Evolutionary conservation across 208 protist species (phyloP).

Genomic region (Trypanosomatidae sp.): DNA sequence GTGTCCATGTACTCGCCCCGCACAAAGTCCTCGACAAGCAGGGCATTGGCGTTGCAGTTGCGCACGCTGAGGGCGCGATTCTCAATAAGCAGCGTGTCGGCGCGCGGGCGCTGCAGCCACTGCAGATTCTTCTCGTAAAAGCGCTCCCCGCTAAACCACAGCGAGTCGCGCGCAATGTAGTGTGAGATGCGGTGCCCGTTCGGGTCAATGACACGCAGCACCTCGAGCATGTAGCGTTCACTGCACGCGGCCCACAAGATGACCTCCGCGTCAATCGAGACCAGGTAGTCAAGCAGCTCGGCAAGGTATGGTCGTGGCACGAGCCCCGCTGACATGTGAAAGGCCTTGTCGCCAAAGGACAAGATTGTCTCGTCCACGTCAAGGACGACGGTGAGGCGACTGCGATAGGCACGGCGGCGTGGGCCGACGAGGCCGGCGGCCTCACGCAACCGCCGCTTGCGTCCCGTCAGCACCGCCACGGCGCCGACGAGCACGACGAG

Average conservation of each 20-base stretch:
- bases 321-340: conserved; percentile 70
- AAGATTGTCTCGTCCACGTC: conserved; percentile 86
- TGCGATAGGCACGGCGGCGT: conserved; percentile 67
- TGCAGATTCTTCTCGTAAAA: conserved; percentile 85
- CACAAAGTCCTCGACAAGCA: conserved; percentile 84
- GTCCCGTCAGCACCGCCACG: conserved; percentile 31
- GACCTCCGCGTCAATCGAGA: conserved; percentile 76
- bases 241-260: conserved; percentile 80
- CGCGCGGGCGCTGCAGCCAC: conserved; percentile 68
- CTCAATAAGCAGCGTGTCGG: conserved; percentile 78
- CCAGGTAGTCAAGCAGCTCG: conserved; percentile 80
- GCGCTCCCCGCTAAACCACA: conserved; percentile 74
- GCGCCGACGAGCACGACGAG: conserved; percentile 29
- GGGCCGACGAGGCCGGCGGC: conserved; percentile 55
- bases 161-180: conserved; percentile 45
- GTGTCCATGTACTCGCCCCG: conserved; percentile 86
- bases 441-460: conserved; percentile 37
- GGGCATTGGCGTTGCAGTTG: conserved; percentile 80
- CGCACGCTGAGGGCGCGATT: conserved; percentile 69
- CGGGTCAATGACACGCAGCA: conserved; percentile 74
- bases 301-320: conserved; percentile 69
- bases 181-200: conserved; percentile 59
- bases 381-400: conserved; percentile 71
- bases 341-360: conserved; percentile 87
- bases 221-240: conserved; percentile 80